Percentiles rank a stretch among this genome's conserved stretches.
Conservation (phyloP, 2,329 filamentous ascomycete genomes). For the Peltaster fructicola region DNA sequence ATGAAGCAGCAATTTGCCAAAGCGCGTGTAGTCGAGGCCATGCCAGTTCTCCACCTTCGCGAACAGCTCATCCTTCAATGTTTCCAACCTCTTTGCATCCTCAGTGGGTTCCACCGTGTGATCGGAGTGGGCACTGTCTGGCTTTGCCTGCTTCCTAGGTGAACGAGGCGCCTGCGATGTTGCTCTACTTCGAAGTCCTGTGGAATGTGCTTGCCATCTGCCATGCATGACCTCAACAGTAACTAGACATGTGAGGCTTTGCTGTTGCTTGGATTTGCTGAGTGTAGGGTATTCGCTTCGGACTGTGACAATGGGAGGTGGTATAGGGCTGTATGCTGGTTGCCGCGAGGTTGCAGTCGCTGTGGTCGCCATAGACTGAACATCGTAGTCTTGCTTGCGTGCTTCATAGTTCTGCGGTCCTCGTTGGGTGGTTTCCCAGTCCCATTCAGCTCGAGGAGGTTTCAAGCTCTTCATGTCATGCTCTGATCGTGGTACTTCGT, state of each 20-base stretch:
- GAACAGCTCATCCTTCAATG: constrained; percentile 71
- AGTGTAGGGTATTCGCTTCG: constrained; percentile 94
- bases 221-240: constrained; percentile 87
- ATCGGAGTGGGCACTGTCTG: no score
- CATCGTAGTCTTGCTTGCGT: constrained; percentile 80
- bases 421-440: no score
- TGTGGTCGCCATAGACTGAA: constrained; percentile 82
- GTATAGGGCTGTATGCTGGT: constrained; percentile 77
- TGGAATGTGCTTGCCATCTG: constrained; percentile 72
- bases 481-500: no score
- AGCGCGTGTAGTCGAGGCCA: constrained; percentile 79
- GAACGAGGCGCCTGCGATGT: no score
- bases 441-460: no score
- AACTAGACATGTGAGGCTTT: constrained; percentile 82
- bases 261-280: constrained; percentile 78
- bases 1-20: constrained; percentile 80
- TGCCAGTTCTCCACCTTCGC: constrained; percentile 97
- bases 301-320: constrained; percentile 77
- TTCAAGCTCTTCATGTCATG: no score
- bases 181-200: no score
- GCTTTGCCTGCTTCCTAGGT: no score
- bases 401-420: no score
- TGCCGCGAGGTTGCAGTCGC: no score
- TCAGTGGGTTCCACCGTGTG: no score
- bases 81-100: constrained; percentile 63